Percentiles rank a stretch among this genome's conserved stretches.
Conservation (phyloP, 1,139 yeast genomes). For the Geotrichum citri-aurantii region DNA sequence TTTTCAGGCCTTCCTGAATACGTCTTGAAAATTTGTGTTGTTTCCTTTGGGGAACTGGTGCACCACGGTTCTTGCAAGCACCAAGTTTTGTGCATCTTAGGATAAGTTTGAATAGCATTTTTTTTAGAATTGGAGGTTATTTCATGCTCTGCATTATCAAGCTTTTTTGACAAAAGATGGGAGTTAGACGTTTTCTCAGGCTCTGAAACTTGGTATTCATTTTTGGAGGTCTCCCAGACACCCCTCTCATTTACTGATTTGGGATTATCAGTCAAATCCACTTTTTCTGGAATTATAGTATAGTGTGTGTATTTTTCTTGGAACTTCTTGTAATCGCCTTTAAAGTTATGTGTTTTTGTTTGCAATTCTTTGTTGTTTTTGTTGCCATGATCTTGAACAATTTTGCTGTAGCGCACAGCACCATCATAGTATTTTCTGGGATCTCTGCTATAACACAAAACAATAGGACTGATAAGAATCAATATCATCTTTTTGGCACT, state of each 20-base stretch:
- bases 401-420: constrained; percentile 6
- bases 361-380: constrained; percentile 19
- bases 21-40: no score
- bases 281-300: background rate
- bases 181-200: no score
- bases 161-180: background rate
- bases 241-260: background rate
- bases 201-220: background rate
- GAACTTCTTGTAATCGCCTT: background rate
- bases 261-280: background rate
- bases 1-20: no score
- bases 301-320: background rate
- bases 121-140: background rate
- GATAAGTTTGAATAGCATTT: background rate
- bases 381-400: background rate
- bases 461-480: background rate
- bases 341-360: no score
- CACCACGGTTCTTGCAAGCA: background rate
- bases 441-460: constrained; percentile 5
- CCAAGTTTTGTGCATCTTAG: background rate
- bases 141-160: background rate
- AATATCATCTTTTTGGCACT: background rate
- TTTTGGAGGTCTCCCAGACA: background rate
- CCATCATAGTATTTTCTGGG: constrained; percentile 12
- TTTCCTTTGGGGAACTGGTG: background rate